phyloP scores from a whole-genome alignment of 1,139 yeast genomes.

The Pichia kudriavzevii region DNA sequence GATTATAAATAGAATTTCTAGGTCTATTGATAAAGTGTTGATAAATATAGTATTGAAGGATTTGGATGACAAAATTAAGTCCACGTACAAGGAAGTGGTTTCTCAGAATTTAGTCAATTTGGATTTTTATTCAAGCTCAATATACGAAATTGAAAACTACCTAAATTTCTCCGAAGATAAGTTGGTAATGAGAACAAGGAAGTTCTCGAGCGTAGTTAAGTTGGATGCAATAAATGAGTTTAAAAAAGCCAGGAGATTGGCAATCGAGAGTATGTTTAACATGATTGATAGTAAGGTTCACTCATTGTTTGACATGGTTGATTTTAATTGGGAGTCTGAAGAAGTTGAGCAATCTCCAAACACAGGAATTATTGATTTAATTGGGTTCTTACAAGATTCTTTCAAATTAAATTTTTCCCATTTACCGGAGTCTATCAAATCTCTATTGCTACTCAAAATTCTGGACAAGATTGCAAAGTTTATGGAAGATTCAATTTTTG shows the following conservation, averaged over 20 bases:
- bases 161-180: constrained; percentile 26
- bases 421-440: constrained; percentile 69
- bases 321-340: constrained; percentile 71
- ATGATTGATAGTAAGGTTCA: constrained; percentile 73
- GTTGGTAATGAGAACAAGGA: constrained; percentile 21
- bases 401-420: constrained; percentile 82
- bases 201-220: constrained; percentile 19
- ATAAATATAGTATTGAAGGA: constrained; percentile 65
- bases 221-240: constrained; percentile 51
- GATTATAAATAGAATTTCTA: constrained; percentile 44
- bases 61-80: constrained; percentile 55
- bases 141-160: constrained; percentile 45
- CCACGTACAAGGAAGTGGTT: constrained; percentile 79
- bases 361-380: constrained; percentile 72
- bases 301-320: constrained; percentile 77
- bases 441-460: constrained; percentile 74
- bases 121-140: constrained; percentile 67
- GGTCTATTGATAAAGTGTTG: constrained; percentile 62
- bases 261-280: constrained; percentile 76
- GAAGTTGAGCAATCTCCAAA: constrained; percentile 55
- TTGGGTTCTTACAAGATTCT: constrained; percentile 79
- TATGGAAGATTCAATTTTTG: constrained; percentile 53
- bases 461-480: constrained; percentile 78
- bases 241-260: constrained; percentile 55
- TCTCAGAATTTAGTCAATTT: constrained; percentile 84